A percentile compares a stretch with the other conserved stretches of the same genome.
Conservation (phyloP, 768 basidiomycete species). For the Aureoboletus auriporus region DNA sequence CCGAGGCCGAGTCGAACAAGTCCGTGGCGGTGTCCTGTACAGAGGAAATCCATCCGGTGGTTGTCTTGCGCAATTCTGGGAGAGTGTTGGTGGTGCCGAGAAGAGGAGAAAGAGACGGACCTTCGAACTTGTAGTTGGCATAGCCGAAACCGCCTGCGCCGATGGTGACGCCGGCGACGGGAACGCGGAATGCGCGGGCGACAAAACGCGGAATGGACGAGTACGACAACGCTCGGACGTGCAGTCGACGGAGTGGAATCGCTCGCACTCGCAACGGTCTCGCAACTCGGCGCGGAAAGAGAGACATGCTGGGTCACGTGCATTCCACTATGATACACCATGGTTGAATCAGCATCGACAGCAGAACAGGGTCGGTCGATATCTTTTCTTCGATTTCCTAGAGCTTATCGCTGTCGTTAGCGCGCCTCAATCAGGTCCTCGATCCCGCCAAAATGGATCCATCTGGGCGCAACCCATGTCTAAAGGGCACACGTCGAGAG, state of each 20-base stretch:
- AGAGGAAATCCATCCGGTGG: conserved; percentile 59
- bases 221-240: conserved; percentile 78
- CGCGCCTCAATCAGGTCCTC: too few species aligned
- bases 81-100: background rate
- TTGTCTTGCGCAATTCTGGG: conserved; percentile 69
- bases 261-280: background rate
- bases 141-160: conserved; percentile 91
- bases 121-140: conserved; percentile 96
- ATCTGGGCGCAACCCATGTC: too few species aligned
- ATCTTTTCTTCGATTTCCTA: too few species aligned
- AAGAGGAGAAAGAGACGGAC: conserved; percentile 33
- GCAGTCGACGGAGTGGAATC: conserved; percentile 48
- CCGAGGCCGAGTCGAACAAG: conserved; percentile 68
- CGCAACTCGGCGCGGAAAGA: background rate
- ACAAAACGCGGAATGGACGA: conserved; percentile 86
- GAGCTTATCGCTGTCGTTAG: too few species aligned
- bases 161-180: conserved; percentile 82
- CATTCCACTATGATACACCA: too few species aligned
- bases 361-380: too few species aligned
- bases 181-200: conserved; percentile 82
- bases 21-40: conserved; percentile 61
- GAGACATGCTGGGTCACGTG: background rate
- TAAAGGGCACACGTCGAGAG: too few species aligned
- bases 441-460: too few species aligned
- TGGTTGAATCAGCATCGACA: too few species aligned